Evolutionary conservation across 2,329 filamentous ascomycete genomes (phyloP).

Genomic region (Penicillium nordicum): DNA sequence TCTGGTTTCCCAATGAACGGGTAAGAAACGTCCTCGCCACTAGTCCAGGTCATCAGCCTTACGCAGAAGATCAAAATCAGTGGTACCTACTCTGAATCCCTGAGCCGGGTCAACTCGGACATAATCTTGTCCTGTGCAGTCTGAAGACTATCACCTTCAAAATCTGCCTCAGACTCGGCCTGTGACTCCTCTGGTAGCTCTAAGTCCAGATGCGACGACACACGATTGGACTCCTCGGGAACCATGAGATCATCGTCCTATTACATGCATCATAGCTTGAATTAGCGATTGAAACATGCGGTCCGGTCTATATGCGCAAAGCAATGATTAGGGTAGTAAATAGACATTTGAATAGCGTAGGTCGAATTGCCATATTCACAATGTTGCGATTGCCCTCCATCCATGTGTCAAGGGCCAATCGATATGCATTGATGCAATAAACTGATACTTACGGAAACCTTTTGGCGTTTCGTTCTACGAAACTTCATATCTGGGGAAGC

Average conservation of each 20-base stretch:
- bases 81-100: conserved; percentile 41
- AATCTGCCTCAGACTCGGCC: conserved; percentile 57
- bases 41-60: conserved; percentile 25
- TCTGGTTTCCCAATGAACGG: conserved; percentile 77
- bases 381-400: neutral
- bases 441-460: conserved; percentile 53
- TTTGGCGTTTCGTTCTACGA: conserved; percentile 55
- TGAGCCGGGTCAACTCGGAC: conserved; percentile 55
- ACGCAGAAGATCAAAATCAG: neutral
- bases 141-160: conserved; percentile 73
- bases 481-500: conserved; percentile 51
- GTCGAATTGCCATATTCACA: neutral
- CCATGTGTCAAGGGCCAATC: neutral
- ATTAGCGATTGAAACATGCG: neutral
- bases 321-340: neutral
- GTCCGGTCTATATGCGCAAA: neutral
- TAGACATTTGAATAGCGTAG: neutral
- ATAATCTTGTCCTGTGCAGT: conserved; percentile 83
- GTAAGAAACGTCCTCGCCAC: conserved; percentile 65
- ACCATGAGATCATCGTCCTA: conserved; percentile 19
- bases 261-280: neutral
- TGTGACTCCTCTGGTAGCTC: conserved; percentile 27
- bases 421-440: neutral
- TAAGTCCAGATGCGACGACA: conserved; percentile 16
- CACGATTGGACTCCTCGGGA: conserved; percentile 23